Conservation (phyloP, 805 yeast genomes). For the Wickerhamomyces alni region DNA sequence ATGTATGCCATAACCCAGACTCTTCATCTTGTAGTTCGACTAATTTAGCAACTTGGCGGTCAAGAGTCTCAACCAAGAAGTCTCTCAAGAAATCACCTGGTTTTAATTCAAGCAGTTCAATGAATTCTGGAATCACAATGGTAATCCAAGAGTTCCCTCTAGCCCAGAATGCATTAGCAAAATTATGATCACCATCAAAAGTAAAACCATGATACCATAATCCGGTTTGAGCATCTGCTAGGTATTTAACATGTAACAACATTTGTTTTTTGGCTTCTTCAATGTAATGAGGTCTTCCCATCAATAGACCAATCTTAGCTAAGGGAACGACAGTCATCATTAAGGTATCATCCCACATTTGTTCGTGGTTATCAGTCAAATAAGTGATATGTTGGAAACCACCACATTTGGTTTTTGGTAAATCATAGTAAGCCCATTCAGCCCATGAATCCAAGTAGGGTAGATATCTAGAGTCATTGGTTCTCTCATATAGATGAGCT, state of each 20-base stretch:
- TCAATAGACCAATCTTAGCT: constrained; percentile 9
- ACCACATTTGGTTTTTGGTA: constrained; percentile 9
- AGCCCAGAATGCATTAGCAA: constrained; percentile 11
- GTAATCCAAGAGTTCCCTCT: constrained; percentile 13
- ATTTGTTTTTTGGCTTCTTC: constrained; percentile 11
- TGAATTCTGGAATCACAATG: constrained; percentile 11
- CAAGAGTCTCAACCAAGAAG: constrained; percentile 7
- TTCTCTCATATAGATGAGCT: constrained; percentile 6
- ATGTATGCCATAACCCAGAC: constrained; percentile 10
- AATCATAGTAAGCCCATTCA: constrained; percentile 10
- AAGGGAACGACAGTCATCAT: constrained; percentile 13
- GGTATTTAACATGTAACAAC: constrained; percentile 7
- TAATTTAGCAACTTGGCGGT: constrained; percentile 11
- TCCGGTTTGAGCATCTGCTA: constrained; percentile 7
- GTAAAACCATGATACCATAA: constrained; percentile 11
- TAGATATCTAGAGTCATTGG: constrained; percentile 3
- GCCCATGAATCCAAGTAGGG: constrained; percentile 10
- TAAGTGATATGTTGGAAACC: constrained; percentile 11
- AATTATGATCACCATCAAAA: constrained; percentile 10
- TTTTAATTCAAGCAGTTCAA: constrained; percentile 6
- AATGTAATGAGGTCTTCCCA: constrained; percentile 9
- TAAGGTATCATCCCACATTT: constrained; percentile 10
- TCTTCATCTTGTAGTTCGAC: constrained; percentile 8
- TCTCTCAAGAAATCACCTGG: constrained; percentile 10
- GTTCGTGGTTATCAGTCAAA: constrained; percentile 9